These are phyloP conservation scores for Solanum ahanhuiri DNA, from an alignment of 257 asterid genomes.

Conservation along the genomic window DNA sequence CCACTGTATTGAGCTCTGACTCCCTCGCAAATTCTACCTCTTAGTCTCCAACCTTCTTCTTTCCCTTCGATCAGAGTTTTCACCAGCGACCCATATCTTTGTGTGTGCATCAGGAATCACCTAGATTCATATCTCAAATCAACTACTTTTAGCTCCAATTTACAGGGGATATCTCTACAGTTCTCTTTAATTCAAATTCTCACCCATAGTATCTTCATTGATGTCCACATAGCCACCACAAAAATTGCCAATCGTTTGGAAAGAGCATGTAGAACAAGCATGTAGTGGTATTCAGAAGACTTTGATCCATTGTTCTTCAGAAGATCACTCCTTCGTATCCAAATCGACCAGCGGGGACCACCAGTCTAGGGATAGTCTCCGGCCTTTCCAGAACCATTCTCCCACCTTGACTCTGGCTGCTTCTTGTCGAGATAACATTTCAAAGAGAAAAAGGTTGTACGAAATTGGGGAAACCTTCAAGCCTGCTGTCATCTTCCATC, in stretches of 20 bases:
- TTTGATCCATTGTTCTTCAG: neutral
- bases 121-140: neutral
- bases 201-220: neutral
- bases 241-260: neutral
- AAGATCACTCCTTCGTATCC: neutral
- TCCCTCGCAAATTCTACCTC: neutral
- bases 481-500: neutral
- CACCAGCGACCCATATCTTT: neutral
- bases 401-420: neutral
- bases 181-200: neutral
- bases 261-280: neutral
- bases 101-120: neutral
- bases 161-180: neutral
- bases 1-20: neutral
- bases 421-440: neutral
- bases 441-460: neutral
- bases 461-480: neutral
- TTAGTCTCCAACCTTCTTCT: neutral
- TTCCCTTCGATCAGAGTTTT: neutral
- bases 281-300: neutral
- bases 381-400: too few species aligned
- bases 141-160: neutral
- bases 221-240: neutral
- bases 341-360: neutral
- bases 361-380: neutral